A percentile compares a stretch with the other conserved stretches of the same genome.
Conservation (phyloP, 148 eudicot genomes). For the Silene uniflora region DNA sequence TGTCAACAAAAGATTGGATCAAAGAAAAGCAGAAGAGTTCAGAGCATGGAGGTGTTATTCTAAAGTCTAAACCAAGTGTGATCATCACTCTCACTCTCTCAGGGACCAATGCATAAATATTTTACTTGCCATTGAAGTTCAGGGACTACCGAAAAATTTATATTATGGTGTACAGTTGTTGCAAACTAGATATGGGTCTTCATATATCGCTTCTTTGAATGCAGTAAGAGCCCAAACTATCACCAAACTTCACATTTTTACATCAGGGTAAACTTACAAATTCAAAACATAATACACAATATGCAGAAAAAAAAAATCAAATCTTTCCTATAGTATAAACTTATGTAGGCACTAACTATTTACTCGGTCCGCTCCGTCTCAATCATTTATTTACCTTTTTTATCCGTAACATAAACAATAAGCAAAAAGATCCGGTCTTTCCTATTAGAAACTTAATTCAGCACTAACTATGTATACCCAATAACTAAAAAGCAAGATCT, state of each 20-base stretch:
- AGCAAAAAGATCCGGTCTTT: neutral
- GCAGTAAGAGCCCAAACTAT: conserved; percentile 67
- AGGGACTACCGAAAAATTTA: too few species aligned
- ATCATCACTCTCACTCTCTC: too few species aligned
- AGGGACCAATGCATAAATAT: too few species aligned
- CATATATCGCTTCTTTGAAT: conserved; percentile 85
- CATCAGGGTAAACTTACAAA: conserved; percentile 8
- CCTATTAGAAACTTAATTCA: neutral
- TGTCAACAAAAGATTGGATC: too few species aligned
- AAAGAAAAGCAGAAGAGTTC: conserved; percentile 36
- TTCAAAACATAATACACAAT: neutral
- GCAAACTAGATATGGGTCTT: conserved; percentile 73
- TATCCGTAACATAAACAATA: too few species aligned
- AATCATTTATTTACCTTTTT: too few species aligned
- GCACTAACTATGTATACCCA: too few species aligned
- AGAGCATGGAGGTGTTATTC: too few species aligned
- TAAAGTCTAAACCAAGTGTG: too few species aligned
- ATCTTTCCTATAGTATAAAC: conserved; percentile 3
- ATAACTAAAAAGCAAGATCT: conserved; percentile 35
- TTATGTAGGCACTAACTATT: neutral
- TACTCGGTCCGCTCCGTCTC: too few species aligned
- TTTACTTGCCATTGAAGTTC: too few species aligned
- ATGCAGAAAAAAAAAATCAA: neutral
- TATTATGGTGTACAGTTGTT: too few species aligned
- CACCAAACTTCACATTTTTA: conserved; percentile 16